A percentile compares a stretch with the other conserved stretches of the same genome.
Evolutionary conservation across 208 protist species (phyloP).

Genomic region (Jaenimonas drosophilae): DNA sequence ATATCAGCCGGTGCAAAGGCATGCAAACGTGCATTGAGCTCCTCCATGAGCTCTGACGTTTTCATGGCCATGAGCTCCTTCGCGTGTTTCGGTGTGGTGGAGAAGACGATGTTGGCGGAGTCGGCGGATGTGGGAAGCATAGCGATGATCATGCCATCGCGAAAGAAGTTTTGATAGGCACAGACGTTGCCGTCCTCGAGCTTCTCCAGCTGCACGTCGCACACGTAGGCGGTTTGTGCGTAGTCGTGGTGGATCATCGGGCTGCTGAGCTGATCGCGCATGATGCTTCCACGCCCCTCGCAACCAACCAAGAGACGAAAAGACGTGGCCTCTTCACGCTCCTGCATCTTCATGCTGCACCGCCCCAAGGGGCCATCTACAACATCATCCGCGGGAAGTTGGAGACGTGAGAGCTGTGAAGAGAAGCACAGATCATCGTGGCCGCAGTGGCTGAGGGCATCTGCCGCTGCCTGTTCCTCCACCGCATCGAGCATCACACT

Average conservation of each 20-base stretch:
- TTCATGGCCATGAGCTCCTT: slow-evolving; percentile 32
- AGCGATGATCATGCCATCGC: slow-evolving; percentile 75
- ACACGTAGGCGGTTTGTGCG: slow-evolving; percentile 73
- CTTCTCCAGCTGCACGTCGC: slow-evolving; percentile 56
- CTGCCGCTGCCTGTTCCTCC: slow-evolving; percentile 17
- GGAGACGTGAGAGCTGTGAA: slow-evolving; percentile 30
- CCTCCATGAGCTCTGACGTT: slow-evolving; percentile 43
- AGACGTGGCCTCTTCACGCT: slow-evolving; percentile 9
- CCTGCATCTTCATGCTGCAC: background rate
- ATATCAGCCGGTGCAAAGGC: slow-evolving; percentile 67
- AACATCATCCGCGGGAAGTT: slow-evolving; percentile 15
- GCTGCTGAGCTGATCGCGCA: slow-evolving; percentile 52
- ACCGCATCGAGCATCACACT: slow-evolving; percentile 48
- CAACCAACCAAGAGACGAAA: slow-evolving; percentile 73
- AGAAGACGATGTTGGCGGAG: slow-evolving; percentile 79
- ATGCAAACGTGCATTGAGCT: slow-evolving; percentile 60
- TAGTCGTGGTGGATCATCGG: slow-evolving; percentile 71
- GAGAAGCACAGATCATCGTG: slow-evolving; percentile 38
- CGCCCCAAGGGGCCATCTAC: slow-evolving; percentile 42
- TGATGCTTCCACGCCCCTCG: slow-evolving; percentile 63
- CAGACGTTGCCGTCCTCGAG: slow-evolving; percentile 70
- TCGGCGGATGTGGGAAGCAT: slow-evolving; percentile 68
- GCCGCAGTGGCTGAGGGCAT: background rate
- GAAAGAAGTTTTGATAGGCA: slow-evolving; percentile 85
- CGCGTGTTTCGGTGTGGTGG: slow-evolving; percentile 56